These are phyloP conservation scores for Elaeagnus macrophylla DNA, from an alignment of 306 rosid genomes.

Conservation along the genomic window DNA sequence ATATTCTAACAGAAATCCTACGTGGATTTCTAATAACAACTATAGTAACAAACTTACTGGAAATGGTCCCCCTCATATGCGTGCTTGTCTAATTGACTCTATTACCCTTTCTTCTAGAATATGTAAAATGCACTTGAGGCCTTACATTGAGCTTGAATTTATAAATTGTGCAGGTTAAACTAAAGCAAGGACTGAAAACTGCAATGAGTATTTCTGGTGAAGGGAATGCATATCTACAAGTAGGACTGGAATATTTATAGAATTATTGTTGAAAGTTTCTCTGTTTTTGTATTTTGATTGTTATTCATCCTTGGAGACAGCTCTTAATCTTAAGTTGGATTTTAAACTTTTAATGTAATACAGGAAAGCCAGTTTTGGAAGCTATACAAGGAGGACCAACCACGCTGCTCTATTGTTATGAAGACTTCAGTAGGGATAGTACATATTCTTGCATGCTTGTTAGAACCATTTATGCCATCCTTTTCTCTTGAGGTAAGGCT, in stretches of 20 bases:
- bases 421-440: constrained; percentile 85
- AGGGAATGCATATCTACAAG: constrained; percentile 90
- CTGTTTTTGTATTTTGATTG: background rate
- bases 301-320: background rate
- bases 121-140: too few species aligned
- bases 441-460: constrained; percentile 70
- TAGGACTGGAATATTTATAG: constrained; percentile 21
- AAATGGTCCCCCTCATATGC: too few species aligned
- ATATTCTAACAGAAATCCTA: too few species aligned
- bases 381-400: constrained; percentile 65
- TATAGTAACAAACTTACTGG: too few species aligned
- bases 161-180: constrained; percentile 52
- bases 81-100: too few species aligned
- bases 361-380: constrained; percentile 89
- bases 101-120: too few species aligned
- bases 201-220: constrained; percentile 85
- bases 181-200: constrained; percentile 80
- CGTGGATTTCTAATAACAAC: too few species aligned
- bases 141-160: background rate
- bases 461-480: constrained; percentile 93
- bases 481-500: constrained; percentile 60
- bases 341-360: background rate
- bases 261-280: background rate
- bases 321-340: constrained; percentile 4
- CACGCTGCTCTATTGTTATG: constrained; percentile 70